These are phyloP conservation scores for Syzygium aromaticum DNA, from an alignment of 345 rosid species.

Conservation along the genomic window DNA sequence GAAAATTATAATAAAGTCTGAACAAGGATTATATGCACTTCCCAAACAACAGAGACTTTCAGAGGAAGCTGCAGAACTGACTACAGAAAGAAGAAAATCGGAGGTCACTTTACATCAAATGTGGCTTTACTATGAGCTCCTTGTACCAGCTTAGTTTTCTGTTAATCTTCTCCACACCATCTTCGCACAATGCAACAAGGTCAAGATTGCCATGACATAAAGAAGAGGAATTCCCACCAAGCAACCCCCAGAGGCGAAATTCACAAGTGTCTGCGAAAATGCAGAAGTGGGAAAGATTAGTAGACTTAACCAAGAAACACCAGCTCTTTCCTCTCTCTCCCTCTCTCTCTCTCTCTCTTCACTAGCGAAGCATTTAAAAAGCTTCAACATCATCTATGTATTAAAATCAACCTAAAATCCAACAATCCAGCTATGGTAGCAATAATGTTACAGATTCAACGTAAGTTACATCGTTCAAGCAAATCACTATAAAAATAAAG, in stretches of 20 bases:
- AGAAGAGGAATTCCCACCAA: constrained; percentile 73
- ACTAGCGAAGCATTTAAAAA: not conserved
- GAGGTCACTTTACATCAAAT: not conserved
- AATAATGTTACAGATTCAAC: not conserved
- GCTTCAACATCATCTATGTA: not conserved
- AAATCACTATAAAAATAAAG: not conserved
- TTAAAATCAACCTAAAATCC: not conserved
- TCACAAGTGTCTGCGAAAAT: constrained; percentile 60
- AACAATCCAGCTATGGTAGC: not conserved
- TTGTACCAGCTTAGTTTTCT: constrained; percentile 33
- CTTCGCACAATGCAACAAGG: constrained; percentile 64
- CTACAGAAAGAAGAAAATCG: not conserved
- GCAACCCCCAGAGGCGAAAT: constrained; percentile 80
- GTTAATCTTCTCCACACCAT: constrained; percentile 71
- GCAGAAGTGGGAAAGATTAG: not conserved
- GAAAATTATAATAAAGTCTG: not conserved
- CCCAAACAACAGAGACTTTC: not conserved
- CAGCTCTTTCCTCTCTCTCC: not conserved
- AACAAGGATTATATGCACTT: not conserved
- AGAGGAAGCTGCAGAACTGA: not conserved
- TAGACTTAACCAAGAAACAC: not conserved
- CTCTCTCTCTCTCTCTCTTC: not conserved
- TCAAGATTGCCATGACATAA: constrained; percentile 51
- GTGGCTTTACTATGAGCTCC: constrained; percentile 6
- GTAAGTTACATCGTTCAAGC: not conserved